Conservation (phyloP, 345 rosid species). For the Salix brachista region DNA sequence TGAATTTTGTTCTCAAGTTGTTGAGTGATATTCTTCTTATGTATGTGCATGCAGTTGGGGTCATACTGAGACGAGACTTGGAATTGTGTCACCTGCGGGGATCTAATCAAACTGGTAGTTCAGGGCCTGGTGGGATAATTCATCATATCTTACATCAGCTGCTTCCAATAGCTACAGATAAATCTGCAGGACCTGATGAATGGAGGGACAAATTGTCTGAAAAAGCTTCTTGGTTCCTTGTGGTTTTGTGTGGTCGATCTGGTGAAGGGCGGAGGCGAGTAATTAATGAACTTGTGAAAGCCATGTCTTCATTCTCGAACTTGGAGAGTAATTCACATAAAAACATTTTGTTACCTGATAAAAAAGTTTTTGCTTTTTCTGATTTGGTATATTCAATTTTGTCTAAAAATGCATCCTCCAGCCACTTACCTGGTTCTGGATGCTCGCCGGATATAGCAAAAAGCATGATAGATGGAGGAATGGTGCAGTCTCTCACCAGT, state of each 20-base stretch:
- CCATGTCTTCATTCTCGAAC: constrained; percentile 61
- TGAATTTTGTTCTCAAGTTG: constrained; percentile 80
- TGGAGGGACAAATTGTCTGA: constrained; percentile 89
- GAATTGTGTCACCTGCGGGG: constrained; percentile 70
- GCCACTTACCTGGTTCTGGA: constrained; percentile 76
- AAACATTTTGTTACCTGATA: constrained; percentile 61
- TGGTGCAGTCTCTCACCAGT: constrained; percentile 68
- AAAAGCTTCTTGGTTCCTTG: constrained; percentile 87
- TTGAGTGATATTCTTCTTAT: constrained; percentile 84
- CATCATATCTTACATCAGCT: constrained; percentile 75
- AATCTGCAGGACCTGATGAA: constrained; percentile 77
- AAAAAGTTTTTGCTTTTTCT: constrained; percentile 67
- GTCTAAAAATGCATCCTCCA: constrained; percentile 81
- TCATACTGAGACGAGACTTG: constrained; percentile 75
- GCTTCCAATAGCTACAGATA: constrained; percentile 66
- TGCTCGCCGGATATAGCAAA: constrained; percentile 91
- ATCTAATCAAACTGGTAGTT: constrained; percentile 50
- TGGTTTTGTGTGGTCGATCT: constrained; percentile 83
- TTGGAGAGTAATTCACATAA: constrained; percentile 59
- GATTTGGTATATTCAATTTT: constrained; percentile 74
- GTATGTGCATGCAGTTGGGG: constrained; percentile 84
- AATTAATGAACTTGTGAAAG: constrained; percentile 76
- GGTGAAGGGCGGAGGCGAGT: constrained; percentile 89
- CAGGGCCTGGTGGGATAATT: constrained; percentile 60
- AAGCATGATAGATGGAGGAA: constrained; percentile 92